Evolutionary conservation across 345 rosid species (phyloP), one percentile per base, ranked within the genome.

Genomic region (Populus deltoides): DNA sequence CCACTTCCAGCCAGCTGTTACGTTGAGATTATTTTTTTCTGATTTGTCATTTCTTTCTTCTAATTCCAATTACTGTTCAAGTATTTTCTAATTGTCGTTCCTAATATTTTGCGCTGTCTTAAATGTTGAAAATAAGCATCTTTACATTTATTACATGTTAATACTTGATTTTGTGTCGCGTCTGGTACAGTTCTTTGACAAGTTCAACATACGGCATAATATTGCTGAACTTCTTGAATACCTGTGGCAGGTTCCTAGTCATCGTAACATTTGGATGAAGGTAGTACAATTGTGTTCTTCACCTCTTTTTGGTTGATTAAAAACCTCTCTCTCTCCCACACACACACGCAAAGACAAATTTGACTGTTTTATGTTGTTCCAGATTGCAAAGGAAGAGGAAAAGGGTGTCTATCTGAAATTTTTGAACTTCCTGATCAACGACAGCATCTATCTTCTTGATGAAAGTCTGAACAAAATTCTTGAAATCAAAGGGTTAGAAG

Each of bases 331-430:
- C 49, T 18, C 59, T 6, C n/a, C 6, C 57, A 6, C 8, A 51
- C 57, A 6, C 22, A 51, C 57, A 51, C 3, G 20, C 1, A 20
- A 20, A 20, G n/a, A 53, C 35, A 33, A 53, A 53, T 17, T 68
- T 69, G 66, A 63, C 36, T 73, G 33, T 31, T 71, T 66, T 74
- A 41, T 75, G 33, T 57, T 57, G 35, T 84, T 89, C 63, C 95
- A 97, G 99, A 97, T 97, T 84, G 99, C 97, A 9, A 97, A 89
- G 85, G 97, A 94, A 87, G 98, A 97, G 86, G 99, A 97, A 75
- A 97, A 97, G 93, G 99, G 99, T 68, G 97, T 94, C 78, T 97
- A 97, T 83, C 85, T 97, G 88, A 97, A 97, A 86, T 97, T 97
- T 92, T 85, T 97, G 74, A 97, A 94, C 92, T 97, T 94, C 86